Conservation (phyloP, 805 yeast genomes). For the Candida ipomoeae region DNA sequence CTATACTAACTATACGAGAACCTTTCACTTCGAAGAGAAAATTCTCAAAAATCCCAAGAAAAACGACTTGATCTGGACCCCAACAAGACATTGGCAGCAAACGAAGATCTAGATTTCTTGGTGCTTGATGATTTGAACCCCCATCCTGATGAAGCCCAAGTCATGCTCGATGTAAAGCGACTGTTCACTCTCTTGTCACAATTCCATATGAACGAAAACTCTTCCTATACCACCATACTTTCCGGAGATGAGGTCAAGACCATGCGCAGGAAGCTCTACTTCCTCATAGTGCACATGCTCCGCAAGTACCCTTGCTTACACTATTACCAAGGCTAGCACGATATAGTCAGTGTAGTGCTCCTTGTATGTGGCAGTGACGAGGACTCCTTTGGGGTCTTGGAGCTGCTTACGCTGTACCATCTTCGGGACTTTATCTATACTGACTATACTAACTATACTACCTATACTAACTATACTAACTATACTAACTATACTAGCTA, state of each 20-base stretch:
- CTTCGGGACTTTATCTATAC: constrained; percentile 86
- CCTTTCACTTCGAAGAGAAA: neutral
- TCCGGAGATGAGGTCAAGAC: constrained; percentile 27
- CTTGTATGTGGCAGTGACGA: constrained; percentile 44
- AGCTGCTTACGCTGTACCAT: constrained; percentile 53
- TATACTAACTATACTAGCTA: too few species aligned
- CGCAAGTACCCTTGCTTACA: constrained; percentile 56
- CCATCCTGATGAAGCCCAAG: constrained; percentile 77
- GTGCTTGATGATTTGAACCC: constrained; percentile 29
- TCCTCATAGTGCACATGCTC: constrained; percentile 51
- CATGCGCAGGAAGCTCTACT: constrained; percentile 40
- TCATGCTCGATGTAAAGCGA: constrained; percentile 70
- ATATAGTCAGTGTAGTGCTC: constrained; percentile 65
- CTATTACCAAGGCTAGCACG: constrained; percentile 94
- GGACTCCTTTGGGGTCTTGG: constrained; percentile 44
- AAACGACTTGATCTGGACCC: neutral
- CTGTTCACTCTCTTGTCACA: constrained; percentile 49
- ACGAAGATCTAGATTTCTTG: constrained; percentile 3
- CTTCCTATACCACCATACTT: constrained; percentile 31
- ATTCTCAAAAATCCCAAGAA: neutral
- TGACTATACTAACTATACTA: too few species aligned
- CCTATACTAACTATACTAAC: too few species aligned
- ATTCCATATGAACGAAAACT: constrained; percentile 15
- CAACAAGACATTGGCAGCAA: neutral
- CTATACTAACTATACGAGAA: too few species aligned